Evolutionary conservation across 164 flowering plant species (phyloP), one percentile per base, ranked within the genome.

Genomic region (Brasenia schreberi): DNA sequence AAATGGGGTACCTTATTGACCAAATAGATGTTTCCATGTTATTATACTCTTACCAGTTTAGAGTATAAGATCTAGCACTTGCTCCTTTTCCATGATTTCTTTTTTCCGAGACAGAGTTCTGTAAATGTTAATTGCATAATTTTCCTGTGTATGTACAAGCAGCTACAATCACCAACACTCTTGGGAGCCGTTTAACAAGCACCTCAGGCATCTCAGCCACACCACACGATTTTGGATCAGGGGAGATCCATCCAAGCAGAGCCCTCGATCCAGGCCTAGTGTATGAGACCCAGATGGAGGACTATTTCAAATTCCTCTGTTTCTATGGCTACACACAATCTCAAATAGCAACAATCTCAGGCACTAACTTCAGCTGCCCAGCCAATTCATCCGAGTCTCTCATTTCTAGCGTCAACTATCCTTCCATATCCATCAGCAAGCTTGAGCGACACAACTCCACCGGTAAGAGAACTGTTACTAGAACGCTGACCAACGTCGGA

Each of bases 201-300:
- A 81, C 74, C 68, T 73, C 87, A 66, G 67, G 75, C 39, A 4
- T 27, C 43, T 61, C 59, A 12, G 87, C 92, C 63, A 90, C 53
- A 61, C 87, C 90, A 66, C 92, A 83, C 64, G 90, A 87, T 10
- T 70, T 72, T 59, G 97, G 97, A 0, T 87, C 71, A 0, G 97
- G 97, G 66, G 92, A 91, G 69, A 80, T 89, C 59, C 82, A 66
- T 69, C 97, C 90, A 23, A 17, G 72, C 19, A 81, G 69, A 73
- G 92, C 96, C 39, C 80, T 86, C 33, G 63, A 81, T 69, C 97
- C 97, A 12, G 97, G 97, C 59, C 71, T 91, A 60, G 89, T 87
- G 0, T 87, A 81, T 18, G 81, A 87, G 71, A 89, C 92, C 16
- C 82, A 81, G 33, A 65, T 71, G 39, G 61, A 75, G 43, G 92